Evolutionary conservation across 805 yeast genomes (phyloP).

Genomic region (Saccharomycopsis javanensis): DNA sequence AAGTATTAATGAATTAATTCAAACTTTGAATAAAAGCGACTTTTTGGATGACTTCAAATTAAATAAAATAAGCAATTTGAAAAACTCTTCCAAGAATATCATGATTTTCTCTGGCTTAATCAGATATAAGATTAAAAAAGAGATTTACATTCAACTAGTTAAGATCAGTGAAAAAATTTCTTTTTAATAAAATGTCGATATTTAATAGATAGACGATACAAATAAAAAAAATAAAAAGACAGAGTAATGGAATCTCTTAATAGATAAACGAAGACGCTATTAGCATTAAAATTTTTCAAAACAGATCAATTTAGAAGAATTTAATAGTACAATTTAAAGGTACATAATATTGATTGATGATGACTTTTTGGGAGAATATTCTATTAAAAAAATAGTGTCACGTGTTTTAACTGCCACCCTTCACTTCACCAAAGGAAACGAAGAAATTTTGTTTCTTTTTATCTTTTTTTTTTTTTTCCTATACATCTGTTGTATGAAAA

Average conservation of each 20-base stretch:
- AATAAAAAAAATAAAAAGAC: background rate
- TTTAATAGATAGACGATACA: background rate
- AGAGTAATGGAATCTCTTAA: background rate
- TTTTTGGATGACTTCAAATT: slow-evolving; percentile 39
- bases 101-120: slow-evolving; percentile 94
- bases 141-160: slow-evolving; percentile 38
- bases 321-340: background rate
- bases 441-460: background rate
- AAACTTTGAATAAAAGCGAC: slow-evolving; percentile 28
- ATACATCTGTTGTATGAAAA: background rate
- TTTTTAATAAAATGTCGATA: background rate
- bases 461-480: background rate
- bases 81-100: slow-evolving; percentile 68
- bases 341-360: too few relatives aligned
- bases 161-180: background rate
- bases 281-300: too few relatives aligned
- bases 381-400: background rate
- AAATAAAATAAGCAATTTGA: slow-evolving; percentile 46
- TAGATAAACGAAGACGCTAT: too few relatives aligned
- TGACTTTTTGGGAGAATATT: background rate
- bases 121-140: slow-evolving; percentile 83
- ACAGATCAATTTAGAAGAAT: too few relatives aligned
- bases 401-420: background rate
- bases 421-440: background rate
- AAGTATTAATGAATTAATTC: slow-evolving; percentile 51